These are phyloP conservation scores for Cruciata laevipes DNA, from an alignment of 257 asterid genomes.

Conservation along the genomic window DNA sequence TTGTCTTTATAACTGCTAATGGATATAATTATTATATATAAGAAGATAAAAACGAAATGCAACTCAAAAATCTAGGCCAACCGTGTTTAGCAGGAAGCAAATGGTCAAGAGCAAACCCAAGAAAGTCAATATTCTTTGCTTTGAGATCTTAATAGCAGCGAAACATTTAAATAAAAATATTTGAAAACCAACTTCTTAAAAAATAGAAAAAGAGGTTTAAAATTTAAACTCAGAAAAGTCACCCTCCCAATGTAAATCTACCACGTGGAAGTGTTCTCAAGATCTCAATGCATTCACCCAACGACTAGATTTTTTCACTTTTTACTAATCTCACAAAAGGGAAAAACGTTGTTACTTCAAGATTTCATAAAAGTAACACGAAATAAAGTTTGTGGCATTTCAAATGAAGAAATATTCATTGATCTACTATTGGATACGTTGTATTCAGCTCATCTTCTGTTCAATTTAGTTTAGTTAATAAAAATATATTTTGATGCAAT, in stretches of 20 bases:
- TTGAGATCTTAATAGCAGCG: constrained; percentile 10
- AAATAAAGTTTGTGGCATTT: too few relatives aligned
- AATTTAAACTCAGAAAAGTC: neutral
- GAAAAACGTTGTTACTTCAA: too few relatives aligned
- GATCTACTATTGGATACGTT: too few relatives aligned
- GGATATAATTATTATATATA: neutral
- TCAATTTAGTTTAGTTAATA: too few relatives aligned
- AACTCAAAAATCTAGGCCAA: constrained; percentile 13
- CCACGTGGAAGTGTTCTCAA: constrained; percentile 45
- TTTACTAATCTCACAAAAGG: neutral
- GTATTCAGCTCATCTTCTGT: too few relatives aligned
- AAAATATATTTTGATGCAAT: too few relatives aligned
- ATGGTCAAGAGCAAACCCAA: constrained; percentile 43
- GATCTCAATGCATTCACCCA: neutral
- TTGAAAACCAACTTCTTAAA: neutral
- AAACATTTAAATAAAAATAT: neutral
- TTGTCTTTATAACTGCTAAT: neutral
- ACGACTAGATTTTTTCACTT: neutral
- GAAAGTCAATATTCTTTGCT: constrained; percentile 65
- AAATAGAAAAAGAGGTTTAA: neutral
- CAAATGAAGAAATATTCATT: too few relatives aligned
- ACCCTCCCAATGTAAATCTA: constrained; percentile 32
- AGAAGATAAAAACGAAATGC: neutral
- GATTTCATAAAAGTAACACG: neutral
- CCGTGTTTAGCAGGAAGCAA: constrained; percentile 22